Conservation (phyloP, 192 early-diverging fungal genomes). For the Allomyces arbusculus region DNA sequence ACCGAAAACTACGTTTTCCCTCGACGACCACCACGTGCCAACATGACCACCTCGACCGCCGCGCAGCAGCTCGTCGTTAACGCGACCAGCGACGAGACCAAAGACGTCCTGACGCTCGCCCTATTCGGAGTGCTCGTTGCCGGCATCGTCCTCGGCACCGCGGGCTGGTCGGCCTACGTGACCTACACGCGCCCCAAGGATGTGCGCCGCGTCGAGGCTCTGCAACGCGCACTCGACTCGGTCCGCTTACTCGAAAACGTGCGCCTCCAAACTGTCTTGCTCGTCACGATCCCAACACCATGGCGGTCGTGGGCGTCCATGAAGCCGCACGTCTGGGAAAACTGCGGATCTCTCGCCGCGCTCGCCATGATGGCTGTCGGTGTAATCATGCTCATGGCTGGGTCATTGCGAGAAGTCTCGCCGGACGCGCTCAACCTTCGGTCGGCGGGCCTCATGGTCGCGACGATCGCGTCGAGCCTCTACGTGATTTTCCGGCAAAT, state of each 20-base stretch:
- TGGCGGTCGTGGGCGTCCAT: background rate
- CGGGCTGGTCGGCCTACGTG: too few relatives aligned
- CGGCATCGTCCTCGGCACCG: too few relatives aligned
- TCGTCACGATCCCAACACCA: background rate
- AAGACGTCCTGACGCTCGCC: too few relatives aligned
- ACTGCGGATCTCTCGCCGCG: background rate
- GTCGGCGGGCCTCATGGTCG: background rate
- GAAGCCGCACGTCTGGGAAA: background rate
- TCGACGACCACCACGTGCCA: too few relatives aligned
- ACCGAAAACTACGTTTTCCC: too few relatives aligned
- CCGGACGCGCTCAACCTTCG: background rate
- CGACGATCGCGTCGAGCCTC: background rate
- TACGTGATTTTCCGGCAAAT: background rate
- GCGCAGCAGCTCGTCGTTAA: too few relatives aligned
- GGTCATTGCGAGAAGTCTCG: background rate
- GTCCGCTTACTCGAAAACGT: background rate
- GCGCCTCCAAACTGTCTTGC: background rate
- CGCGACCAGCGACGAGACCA: too few relatives aligned
- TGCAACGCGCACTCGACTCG: background rate
- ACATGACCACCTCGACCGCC: too few relatives aligned
- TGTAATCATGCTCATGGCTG: background rate
- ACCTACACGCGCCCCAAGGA: too few relatives aligned
- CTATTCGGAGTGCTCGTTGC: too few relatives aligned
- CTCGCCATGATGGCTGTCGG: background rate
- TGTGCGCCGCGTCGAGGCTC: background rate